Evolutionary conservation across 148 eudicot genomes (phyloP).

Genomic region (Spergularia marina): DNA sequence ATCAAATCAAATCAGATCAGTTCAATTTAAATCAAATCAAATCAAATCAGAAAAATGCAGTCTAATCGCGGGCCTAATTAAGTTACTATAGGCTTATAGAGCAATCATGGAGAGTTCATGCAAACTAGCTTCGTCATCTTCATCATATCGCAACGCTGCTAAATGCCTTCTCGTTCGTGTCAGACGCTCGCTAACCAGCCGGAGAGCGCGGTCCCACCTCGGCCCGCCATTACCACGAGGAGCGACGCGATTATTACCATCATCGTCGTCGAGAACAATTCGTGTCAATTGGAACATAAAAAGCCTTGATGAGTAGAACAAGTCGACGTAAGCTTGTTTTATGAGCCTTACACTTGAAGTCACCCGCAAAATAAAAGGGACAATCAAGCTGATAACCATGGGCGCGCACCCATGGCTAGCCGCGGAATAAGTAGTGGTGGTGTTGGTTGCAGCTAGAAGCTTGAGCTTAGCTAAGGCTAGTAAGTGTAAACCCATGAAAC

Average conservation of each 20-base stretch:
- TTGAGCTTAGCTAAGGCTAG: slow-evolving; percentile 38
- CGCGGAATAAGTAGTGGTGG: background rate
- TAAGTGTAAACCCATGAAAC: slow-evolving; percentile 33
- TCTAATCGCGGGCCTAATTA: no score
- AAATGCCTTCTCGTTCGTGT: slow-evolving; percentile 2
- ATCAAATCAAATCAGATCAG: no score
- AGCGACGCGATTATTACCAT: background rate
- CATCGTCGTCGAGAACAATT: slow-evolving; percentile 21
- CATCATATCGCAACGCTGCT: background rate
- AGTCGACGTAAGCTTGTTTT: slow-evolving; percentile 15
- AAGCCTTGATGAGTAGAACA: slow-evolving; percentile 22
- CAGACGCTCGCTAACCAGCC: slow-evolving; percentile 32
- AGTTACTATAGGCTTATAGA: background rate
- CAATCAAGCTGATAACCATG: slow-evolving; percentile 22
- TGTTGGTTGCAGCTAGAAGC: slow-evolving; percentile 23
- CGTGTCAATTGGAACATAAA: slow-evolving; percentile 40
- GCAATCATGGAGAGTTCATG: slow-evolving; percentile 23
- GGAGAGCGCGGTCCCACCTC: slow-evolving; percentile 40
- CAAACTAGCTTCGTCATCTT: slow-evolving; percentile 17
- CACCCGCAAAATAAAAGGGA: slow-evolving; percentile 33
- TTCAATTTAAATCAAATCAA: no score
- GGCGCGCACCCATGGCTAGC: slow-evolving; percentile 26
- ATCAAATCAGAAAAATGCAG: no score
- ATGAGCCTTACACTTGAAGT: slow-evolving; percentile 27
- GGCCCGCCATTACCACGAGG: slow-evolving; percentile 1